Conservation (phyloP, 2,329 filamentous ascomycete species). For the Aureobasidium uvarum region DNA sequence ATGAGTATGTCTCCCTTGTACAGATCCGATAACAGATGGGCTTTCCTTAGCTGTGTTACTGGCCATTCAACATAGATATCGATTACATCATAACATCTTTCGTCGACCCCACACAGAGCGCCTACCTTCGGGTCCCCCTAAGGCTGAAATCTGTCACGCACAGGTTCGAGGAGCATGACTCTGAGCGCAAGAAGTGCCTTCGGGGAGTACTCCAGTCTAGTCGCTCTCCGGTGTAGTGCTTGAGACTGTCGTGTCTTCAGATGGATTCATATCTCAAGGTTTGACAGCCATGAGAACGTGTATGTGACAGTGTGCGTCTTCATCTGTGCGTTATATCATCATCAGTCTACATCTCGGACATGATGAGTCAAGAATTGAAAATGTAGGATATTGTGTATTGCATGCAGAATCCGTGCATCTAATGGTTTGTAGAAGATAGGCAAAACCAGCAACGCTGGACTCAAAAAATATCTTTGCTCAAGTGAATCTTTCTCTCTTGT, state of each 20-base stretch:
- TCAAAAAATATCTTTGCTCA: background rate
- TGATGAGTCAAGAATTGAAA: background rate
- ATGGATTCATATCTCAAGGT: too few relatives aligned
- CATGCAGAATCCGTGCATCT: background rate
- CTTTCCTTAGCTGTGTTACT: background rate
- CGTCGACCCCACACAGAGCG: conserved; percentile 1
- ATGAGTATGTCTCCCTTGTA: background rate
- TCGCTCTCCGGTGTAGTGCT: too few relatives aligned
- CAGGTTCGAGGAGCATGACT: too few relatives aligned
- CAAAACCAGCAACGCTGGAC: background rate
- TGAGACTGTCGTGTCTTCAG: too few relatives aligned
- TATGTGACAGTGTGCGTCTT: too few relatives aligned
- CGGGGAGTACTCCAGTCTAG: too few relatives aligned
- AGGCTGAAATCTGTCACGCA: background rate
- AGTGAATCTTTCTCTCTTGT: background rate
- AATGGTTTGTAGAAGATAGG: background rate
- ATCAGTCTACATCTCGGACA: background rate
- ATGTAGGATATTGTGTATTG: background rate
- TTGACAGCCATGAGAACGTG: too few relatives aligned
- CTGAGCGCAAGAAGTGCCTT: too few relatives aligned
- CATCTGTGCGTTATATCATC: background rate
- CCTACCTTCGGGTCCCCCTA: background rate
- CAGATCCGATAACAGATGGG: background rate
- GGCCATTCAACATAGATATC: background rate
- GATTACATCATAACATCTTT: conserved; percentile 15